phyloP scores from a whole-genome alignment of 805 yeast species.

The Metschnikowia proteae region DNA sequence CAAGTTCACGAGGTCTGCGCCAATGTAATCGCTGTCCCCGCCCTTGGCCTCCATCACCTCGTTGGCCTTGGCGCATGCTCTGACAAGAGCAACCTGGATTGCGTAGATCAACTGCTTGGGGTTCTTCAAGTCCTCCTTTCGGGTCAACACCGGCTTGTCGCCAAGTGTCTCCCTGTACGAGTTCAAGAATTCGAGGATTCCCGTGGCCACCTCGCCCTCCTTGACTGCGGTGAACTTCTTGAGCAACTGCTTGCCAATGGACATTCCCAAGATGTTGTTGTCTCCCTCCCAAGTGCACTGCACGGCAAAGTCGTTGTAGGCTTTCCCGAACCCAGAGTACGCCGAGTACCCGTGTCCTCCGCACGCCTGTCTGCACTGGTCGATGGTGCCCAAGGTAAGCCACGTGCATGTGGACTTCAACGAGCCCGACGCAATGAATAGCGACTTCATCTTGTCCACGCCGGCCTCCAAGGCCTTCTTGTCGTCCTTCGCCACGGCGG shows the following conservation, averaged over 20 bases:
- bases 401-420: slow-evolving; percentile 88
- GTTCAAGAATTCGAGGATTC: slow-evolving; percentile 43
- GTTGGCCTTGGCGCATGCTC: slow-evolving; percentile 33
- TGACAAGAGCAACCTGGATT: slow-evolving; percentile 36
- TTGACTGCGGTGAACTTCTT: slow-evolving; percentile 43
- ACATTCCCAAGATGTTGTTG: slow-evolving; percentile 78
- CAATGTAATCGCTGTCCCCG: slow-evolving; percentile 44
- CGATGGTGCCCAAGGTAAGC: slow-evolving; percentile 75
- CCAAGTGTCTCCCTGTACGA: slow-evolving; percentile 25
- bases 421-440: slow-evolving; percentile 83
- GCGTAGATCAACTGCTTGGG: slow-evolving; percentile 22
- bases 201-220: slow-evolving; percentile 40
- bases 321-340: slow-evolving; percentile 88
- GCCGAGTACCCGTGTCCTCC: slow-evolving; percentile 96
- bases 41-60: slow-evolving; percentile 29
- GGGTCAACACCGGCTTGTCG: slow-evolving; percentile 28
- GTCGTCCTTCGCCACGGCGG: slow-evolving; percentile 47
- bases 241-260: slow-evolving; percentile 75
- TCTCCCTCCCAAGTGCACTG: slow-evolving; percentile 99
- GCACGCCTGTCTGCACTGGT: slow-evolving; percentile 88
- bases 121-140: slow-evolving; percentile 18
- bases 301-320: slow-evolving; percentile 91
- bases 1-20: slow-evolving; percentile 42
- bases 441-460: slow-evolving; percentile 63
- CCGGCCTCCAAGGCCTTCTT: slow-evolving; percentile 43